Conservation (phyloP, 441 rosid genomes). For the Pelargonium citronellum region DNA sequence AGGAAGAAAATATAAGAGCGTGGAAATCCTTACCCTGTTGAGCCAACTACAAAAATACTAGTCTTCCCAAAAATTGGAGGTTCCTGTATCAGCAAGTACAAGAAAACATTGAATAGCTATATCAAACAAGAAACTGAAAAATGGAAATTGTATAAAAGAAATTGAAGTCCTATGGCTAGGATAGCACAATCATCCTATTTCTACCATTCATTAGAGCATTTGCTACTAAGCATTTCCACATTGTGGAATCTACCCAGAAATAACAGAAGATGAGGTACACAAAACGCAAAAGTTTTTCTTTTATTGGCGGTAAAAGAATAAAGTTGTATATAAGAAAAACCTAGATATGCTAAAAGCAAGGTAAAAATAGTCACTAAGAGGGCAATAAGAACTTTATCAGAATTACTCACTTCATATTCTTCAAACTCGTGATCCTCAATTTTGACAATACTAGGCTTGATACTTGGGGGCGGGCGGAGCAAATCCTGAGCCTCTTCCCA, state of each 20-base stretch:
- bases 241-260: no score
- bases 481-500: conserved; percentile 79
- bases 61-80: conserved; percentile 73
- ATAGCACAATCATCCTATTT: no score
- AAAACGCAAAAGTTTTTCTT: no score
- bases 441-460: conserved; percentile 44
- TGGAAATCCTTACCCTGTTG: conserved; percentile 47
- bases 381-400: neutral
- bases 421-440: conserved; percentile 64
- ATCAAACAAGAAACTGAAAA: neutral
- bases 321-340: neutral
- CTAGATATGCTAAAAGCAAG: neutral
- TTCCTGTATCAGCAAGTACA: conserved; percentile 37
- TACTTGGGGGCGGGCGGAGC: conserved; percentile 54
- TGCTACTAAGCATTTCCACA: no score
- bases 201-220: no score
- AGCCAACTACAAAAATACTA: conserved; percentile 46
- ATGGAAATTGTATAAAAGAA: no score
- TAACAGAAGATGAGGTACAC: no score
- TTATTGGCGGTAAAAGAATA: no score
- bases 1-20: neutral
- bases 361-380: neutral
- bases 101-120: neutral
- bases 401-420: conserved; percentile 57
- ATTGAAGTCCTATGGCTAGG: no score